Evolutionary conservation across 2,329 filamentous ascomycete genomes (phyloP), one percentile per base, ranked within the genome.

Genomic region (Juglanconis juglandina): DNA sequence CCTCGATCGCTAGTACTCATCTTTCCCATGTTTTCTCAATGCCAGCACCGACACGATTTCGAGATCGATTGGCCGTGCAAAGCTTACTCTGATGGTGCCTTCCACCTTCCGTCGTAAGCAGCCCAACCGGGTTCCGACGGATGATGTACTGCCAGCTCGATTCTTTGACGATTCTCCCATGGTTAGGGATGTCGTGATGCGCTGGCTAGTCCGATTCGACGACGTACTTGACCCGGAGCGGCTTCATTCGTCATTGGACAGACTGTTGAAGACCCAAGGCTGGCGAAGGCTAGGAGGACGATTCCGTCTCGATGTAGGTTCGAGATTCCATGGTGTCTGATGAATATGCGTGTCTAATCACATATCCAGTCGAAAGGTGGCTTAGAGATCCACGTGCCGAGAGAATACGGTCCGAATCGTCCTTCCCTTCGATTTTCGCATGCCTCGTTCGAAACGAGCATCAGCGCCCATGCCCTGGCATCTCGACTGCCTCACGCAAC

Each of bases 231-330:
- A 39, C 11, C 37, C 37, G 37, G 37, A 39, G 8, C 7, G 11
- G 11, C 37, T 39, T 13, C 37, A 39, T 39, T 24, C 24, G 24
- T 24, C 24, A 24, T 24, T 24, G 24, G 24, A 24, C 24, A 24
- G 24, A 24, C 24, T 24, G 24, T 24, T 24, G 24, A 24, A 24
- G 24, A 24, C 24, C 24, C 24, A 74, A 1, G 75, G 76, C 42
- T 82, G 79, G 80, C 72, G 71, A 35, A 78, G 78, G 60, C 63
- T 82, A 1, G 79, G 77, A 0, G 80, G 77, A 5, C 71, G 79
- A 6, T 61, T 81, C 13, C 68, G 77, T n/a, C 13, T 50, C 9
- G n/a, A 11, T 34, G 48, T 50, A 34, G 30, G 48, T 33, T 32
- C 14, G 24, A 30, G 30, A 30, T 11, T 35, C 32, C 4, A 6